These are phyloP conservation scores for Trichocladium uniseriatum DNA, from an alignment of 495 filamentous ascomycete species.

Conservation along the genomic window DNA sequence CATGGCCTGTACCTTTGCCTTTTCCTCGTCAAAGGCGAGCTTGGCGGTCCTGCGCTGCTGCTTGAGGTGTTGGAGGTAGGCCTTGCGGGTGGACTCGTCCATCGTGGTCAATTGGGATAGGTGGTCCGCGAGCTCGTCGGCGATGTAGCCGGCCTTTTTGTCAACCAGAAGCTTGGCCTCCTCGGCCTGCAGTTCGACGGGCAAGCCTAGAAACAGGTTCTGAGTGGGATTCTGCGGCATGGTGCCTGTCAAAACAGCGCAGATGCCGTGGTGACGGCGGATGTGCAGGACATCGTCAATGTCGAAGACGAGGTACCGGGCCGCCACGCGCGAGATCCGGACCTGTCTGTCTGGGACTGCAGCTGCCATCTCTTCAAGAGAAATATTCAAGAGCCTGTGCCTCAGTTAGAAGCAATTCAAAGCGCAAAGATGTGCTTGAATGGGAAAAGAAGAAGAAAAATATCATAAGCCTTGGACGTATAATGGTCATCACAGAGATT, in stretches of 20 bases:
- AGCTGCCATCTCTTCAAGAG: conserved; percentile 19
- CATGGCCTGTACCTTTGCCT: conserved; percentile 26
- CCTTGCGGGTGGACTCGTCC: conserved; percentile 43
- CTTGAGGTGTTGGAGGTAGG: conserved; percentile 35
- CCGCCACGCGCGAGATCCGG: conserved; percentile 72
- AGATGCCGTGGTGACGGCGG: conserved; percentile 73
- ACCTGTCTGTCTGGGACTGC: conserved; percentile 31
- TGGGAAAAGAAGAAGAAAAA: conserved; percentile 5
- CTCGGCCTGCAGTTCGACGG: conserved; percentile 81
- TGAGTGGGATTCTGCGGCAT: conserved; percentile 88
- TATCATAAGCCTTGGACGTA: conserved; percentile 28
- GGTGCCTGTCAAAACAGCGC: conserved; percentile 76
- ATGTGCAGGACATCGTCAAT: conserved; percentile 71
- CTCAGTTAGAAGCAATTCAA: conserved; percentile 16
- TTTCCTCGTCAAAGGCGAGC: conserved; percentile 27
- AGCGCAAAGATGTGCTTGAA: neutral
- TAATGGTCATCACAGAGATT: conserved; percentile 30
- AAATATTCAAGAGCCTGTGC: neutral
- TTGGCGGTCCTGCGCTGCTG: conserved; percentile 34
- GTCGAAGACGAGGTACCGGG: conserved; percentile 84
- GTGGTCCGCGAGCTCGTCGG: conserved; percentile 66
- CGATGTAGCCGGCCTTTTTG: conserved; percentile 65
- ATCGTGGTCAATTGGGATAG: conserved; percentile 48
- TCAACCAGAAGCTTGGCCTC: conserved; percentile 80
- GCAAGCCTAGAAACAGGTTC: conserved; percentile 86